These are phyloP conservation scores for Kockiozyma suomiensis DNA, from an alignment of 805 yeast genomes.

Conservation along the genomic window DNA sequence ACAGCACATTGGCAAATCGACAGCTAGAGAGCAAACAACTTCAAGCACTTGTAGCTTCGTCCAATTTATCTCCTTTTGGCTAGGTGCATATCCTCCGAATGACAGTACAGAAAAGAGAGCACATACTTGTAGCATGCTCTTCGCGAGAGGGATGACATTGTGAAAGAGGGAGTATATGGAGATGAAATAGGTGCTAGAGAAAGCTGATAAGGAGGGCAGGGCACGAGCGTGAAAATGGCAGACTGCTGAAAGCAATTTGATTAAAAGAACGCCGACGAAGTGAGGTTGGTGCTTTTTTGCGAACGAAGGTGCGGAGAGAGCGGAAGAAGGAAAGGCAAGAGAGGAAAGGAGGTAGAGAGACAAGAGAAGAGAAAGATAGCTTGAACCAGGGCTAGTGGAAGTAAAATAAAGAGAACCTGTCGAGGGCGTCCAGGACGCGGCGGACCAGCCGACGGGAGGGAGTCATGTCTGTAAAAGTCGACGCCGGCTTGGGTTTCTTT, in stretches of 20 bases:
- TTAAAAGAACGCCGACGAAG: neutral
- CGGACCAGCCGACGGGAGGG: slow-evolving; percentile 1
- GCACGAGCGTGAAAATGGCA: neutral
- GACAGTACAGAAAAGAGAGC: neutral
- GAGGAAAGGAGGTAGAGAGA: neutral
- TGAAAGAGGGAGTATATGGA: neutral
- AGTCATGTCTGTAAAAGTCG: neutral
- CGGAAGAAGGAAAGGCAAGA: neutral
- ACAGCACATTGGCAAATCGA: too few relatives aligned
- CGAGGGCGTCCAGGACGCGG: slow-evolving; percentile 1
- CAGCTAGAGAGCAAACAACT: too few relatives aligned
- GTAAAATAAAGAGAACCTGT: slow-evolving; percentile 7
- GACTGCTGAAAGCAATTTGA: neutral
- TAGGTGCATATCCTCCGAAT: neutral
- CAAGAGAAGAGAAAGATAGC: neutral
- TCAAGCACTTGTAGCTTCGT: too few relatives aligned
- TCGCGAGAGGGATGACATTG: slow-evolving; percentile 32
- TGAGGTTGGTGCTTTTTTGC: too few relatives aligned
- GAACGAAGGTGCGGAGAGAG: neutral
- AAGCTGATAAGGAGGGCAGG: neutral
- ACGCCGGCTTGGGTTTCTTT: neutral
- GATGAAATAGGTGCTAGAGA: neutral
- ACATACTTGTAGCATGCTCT: slow-evolving; percentile 37
- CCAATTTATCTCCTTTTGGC: too few relatives aligned
- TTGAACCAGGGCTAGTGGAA: neutral